Conservation (phyloP, 73 alveolate genomes). For the Symbiodinium pilosum region DNA sequence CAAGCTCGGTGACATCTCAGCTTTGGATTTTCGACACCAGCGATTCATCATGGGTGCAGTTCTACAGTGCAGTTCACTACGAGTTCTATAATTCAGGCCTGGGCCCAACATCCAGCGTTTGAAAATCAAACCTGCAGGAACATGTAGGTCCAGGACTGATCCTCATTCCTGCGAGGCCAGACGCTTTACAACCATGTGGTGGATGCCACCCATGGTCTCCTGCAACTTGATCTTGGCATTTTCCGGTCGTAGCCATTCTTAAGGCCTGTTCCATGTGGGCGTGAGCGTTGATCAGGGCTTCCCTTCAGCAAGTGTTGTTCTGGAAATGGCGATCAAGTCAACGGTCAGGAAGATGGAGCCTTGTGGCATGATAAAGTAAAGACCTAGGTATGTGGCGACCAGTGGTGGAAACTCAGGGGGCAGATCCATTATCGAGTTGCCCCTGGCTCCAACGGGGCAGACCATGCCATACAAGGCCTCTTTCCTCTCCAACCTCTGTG, state of each 20-base stretch:
- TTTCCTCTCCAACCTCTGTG: no score
- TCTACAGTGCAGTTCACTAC: constrained; percentile 65
- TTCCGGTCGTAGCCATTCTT: no score
- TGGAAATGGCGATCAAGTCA: no score
- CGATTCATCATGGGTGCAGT: constrained; percentile 49
- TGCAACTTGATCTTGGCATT: no score
- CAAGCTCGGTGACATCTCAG: constrained; percentile 51
- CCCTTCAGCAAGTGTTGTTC: no score
- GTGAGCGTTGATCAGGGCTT: no score
- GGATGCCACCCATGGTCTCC: constrained; percentile 70
- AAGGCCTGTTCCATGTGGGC: no score
- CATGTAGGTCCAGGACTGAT: not conserved
- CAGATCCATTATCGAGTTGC: constrained; percentile 85
- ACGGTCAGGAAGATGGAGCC: no score
- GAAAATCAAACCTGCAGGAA: not conserved
- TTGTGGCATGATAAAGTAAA: not conserved
- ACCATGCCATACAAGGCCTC: constrained; percentile 66
- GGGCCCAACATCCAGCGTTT: not conserved
- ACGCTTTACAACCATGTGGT: constrained; percentile 79
- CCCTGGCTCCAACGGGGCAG: constrained; percentile 38
- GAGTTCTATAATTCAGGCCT: constrained; percentile 62
- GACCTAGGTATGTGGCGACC: constrained; percentile 60
- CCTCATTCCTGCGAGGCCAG: constrained; percentile 16
- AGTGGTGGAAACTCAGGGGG: constrained; percentile 87
- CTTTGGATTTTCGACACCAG: constrained; percentile 29